A percentile compares a stretch with the other conserved stretches of the same genome.
Evolutionary conservation across 345 rosid species (phyloP).

Genomic region (Draba incana): DNA sequence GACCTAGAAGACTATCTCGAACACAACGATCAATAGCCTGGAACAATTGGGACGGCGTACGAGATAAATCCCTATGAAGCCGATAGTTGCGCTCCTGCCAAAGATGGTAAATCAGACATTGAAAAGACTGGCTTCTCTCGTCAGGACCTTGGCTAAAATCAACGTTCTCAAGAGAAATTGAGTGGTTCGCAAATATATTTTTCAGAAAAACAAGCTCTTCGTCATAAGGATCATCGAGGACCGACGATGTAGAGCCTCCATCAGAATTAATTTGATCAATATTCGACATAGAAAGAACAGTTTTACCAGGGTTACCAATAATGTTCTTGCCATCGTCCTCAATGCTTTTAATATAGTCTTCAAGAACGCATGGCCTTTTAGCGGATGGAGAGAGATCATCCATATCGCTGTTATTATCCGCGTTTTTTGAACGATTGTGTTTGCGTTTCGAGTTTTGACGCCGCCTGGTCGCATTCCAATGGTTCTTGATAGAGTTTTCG

Average conservation of each 20-base stretch:
- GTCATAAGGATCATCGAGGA: conserved; percentile 59
- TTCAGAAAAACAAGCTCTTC: conserved; percentile 74
- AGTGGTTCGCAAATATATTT: conserved; percentile 52
- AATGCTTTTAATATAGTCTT: conserved; percentile 75
- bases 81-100: too few species aligned
- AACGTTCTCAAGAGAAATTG: conserved; percentile 34
- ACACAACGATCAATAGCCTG: too few species aligned
- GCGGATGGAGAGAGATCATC: conserved; percentile 31
- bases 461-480: conserved; percentile 93
- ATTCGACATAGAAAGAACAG: conserved; percentile 25
- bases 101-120: too few species aligned
- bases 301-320: conserved; percentile 8
- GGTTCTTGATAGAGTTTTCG: conserved; percentile 90
- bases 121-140: too few species aligned
- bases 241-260: conserved; percentile 40
- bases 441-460: conserved; percentile 76
- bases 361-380: conserved; percentile 64
- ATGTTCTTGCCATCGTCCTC: conserved; percentile 24
- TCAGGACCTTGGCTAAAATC: conserved; percentile 29
- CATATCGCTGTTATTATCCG: conserved; percentile 9
- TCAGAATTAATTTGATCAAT: conserved; percentile 37
- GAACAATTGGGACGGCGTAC: too few species aligned
- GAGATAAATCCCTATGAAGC: too few species aligned
- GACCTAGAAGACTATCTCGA: too few species aligned
- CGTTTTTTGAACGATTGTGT: conserved; percentile 45